phyloP scores from a whole-genome alignment of 257 asterid species.

The Plantago elongata region DNA sequence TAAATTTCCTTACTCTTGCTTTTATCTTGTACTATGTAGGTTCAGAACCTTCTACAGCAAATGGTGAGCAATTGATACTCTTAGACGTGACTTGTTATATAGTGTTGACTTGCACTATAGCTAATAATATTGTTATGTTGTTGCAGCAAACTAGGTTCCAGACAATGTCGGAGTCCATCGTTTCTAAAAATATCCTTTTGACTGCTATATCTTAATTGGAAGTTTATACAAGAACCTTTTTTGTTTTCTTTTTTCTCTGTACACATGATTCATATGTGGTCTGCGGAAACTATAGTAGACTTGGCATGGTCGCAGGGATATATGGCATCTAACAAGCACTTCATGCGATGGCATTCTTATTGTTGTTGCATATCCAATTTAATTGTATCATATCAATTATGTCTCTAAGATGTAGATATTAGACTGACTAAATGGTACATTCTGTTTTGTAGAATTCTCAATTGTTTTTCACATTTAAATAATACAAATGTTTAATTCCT shows the following conservation, averaged over 20 bases:
- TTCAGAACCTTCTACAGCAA: constrained; percentile 79
- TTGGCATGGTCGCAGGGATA: too few relatives aligned
- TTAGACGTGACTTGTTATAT: neutral
- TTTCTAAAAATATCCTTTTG: constrained; percentile 78
- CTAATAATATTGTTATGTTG: constrained; percentile 20
- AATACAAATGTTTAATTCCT: constrained; percentile 29
- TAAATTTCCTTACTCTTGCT: constrained; percentile 22
- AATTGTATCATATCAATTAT: too few relatives aligned
- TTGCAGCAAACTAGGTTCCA: constrained; percentile 91
- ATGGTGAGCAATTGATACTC: constrained; percentile 48
- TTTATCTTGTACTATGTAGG: constrained; percentile 38
- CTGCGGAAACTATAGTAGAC: too few relatives aligned
- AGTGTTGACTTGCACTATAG: neutral
- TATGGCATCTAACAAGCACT: too few relatives aligned
- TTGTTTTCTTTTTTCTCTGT: neutral
- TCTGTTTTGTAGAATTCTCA: neutral
- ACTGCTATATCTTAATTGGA: neutral
- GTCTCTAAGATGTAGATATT: neutral
- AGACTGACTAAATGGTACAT: neutral
- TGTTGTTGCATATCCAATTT: too few relatives aligned
- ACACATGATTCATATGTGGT: too few relatives aligned
- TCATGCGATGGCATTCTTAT: too few relatives aligned
- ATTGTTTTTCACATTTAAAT: neutral
- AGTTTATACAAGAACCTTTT: neutral
- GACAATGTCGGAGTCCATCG: constrained; percentile 86